phyloP scores from a whole-genome alignment of 345 rosid species.

The Camelina sativa region DNA sequence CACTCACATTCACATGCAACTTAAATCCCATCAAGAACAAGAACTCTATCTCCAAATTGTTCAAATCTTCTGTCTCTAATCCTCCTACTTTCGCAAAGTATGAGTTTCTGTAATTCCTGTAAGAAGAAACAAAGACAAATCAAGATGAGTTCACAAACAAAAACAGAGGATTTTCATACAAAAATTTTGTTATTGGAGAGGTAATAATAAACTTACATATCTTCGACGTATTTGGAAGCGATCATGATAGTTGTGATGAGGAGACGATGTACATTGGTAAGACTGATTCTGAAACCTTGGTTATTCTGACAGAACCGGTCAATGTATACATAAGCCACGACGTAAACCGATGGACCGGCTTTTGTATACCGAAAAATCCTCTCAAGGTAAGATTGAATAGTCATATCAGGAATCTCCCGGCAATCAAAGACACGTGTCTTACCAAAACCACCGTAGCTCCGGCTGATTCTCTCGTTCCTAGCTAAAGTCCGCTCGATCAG shows the following conservation, averaged over 20 bases:
- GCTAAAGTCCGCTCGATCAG: slow-evolving; percentile 78
- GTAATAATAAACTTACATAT: slow-evolving; percentile 61
- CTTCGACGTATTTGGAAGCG: slow-evolving; percentile 91
- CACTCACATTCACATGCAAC: slow-evolving; percentile 85
- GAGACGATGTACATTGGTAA: slow-evolving; percentile 77
- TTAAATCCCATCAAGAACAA: slow-evolving; percentile 89
- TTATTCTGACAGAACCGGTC: slow-evolving; percentile 84
- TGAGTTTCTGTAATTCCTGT: slow-evolving; percentile 85
- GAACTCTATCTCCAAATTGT: slow-evolving; percentile 77
- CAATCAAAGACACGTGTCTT: slow-evolving; percentile 68
- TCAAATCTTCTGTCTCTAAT: slow-evolving; percentile 65
- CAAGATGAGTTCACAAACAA: background rate
- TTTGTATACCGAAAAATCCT: slow-evolving; percentile 83
- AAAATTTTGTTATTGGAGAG: background rate
- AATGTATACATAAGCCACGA: slow-evolving; percentile 85
- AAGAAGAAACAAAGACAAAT: background rate
- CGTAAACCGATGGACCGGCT: slow-evolving; percentile 85
- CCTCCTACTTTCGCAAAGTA: slow-evolving; percentile 89
- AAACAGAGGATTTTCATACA: background rate
- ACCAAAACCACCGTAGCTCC: slow-evolving; percentile 47
- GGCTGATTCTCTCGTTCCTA: slow-evolving; percentile 66
- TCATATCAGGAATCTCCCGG: slow-evolving; percentile 81
- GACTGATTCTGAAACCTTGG: slow-evolving; percentile 66
- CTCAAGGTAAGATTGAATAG: slow-evolving; percentile 77
- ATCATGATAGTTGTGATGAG: slow-evolving; percentile 87